Base-by-base conservation (phyloP, 1,284 basidiomycete species). In the Trichosporon sp. region DNA sequence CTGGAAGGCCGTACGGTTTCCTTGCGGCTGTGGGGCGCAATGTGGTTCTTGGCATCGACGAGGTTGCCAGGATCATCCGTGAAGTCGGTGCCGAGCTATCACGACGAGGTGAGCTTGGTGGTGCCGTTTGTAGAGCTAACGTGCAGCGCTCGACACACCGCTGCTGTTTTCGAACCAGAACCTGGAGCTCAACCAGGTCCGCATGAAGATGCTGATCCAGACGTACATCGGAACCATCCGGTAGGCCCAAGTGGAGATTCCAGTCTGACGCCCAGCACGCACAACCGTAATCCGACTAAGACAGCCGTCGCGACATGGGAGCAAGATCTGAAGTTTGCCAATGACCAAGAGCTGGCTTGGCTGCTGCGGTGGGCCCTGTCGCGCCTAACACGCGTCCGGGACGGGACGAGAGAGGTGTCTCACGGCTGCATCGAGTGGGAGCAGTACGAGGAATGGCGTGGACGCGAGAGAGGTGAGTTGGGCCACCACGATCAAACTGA, bases 121-220 rank as follows among this genome's bases (percentile, higher is more conserved):
- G 35, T 10, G 8, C 35, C 35, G 6, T 37, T 10, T 5, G 35
- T 37, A 37, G 26, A 63, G 51, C 64, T 65, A 66, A 67, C 59
- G 16, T 4, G 21, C 71, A 87, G 92, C 91, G 66, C 87, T 96
- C 72, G 91, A 91, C 35, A 94, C 92, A 1, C 94, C 94, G 12
- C 90, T 96, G 84, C 89, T 96, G 73, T 95, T 96, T 85, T 92
- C 91, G 35, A 90, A 90, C 37, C 89, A 91, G 76, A 93, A 93
- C 26, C 89, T 96, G 71, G 93, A 96, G 78, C 87, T 95, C 61
- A 91, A 89, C 51, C 86, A 90, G 6, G 86, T 88, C 31, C 88
- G 89, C 54, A 90, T 93, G 75, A 90, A 88, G 75, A 86, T 90
- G 68, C 87, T 96, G 64, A 90, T 95, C 75, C 87, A 89, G 40